Conservation (phyloP, 2,329 filamentous ascomycete species). For the Sporothrix humicola region DNA sequence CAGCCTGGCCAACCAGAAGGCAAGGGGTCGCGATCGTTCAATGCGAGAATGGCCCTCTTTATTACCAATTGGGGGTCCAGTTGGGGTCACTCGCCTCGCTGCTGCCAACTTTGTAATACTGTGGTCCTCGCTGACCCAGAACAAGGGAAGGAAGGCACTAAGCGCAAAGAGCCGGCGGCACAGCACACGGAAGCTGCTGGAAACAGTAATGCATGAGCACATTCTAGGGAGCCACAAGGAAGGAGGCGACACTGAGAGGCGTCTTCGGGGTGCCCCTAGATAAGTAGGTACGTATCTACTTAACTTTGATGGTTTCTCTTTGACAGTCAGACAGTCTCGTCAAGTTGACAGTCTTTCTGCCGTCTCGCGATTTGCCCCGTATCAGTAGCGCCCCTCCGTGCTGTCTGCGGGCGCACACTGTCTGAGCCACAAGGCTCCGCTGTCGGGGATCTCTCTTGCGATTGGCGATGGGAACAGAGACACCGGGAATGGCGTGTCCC, state of each 20-base stretch:
- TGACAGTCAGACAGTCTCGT: too few species aligned
- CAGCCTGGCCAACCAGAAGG: slow-evolving; percentile 5
- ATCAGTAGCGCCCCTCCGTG: slow-evolving; percentile 17
- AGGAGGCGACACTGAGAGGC: neutral
- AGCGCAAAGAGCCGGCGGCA: slow-evolving; percentile 23
- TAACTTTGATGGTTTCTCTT: too few species aligned
- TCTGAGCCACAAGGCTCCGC: slow-evolving; percentile 29
- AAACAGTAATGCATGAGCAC: neutral
- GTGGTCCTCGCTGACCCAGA: neutral
- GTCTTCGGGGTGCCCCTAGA: neutral
- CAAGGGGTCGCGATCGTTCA: slow-evolving; percentile 17
- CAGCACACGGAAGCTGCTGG: slow-evolving; percentile 29
- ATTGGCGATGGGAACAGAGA: slow-evolving; percentile 22
- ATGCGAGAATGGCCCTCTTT: too few species aligned
- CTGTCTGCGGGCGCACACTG: neutral
- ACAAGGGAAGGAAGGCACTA: slow-evolving; percentile 22
- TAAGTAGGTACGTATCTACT: too few species aligned
- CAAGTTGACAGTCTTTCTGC: too few species aligned
- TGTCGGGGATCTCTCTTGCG: slow-evolving; percentile 23
- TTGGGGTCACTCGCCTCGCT: neutral
- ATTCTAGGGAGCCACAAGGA: neutral
- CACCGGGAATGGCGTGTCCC: slow-evolving; percentile 23
- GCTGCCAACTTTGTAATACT: neutral
- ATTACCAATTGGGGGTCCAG: slow-evolving; percentile 10
- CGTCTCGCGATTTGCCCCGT: slow-evolving; percentile 1